Evolutionary conservation across 148 eudicot genomes (phyloP).

Genomic region (Pharnaceum exiguum): DNA sequence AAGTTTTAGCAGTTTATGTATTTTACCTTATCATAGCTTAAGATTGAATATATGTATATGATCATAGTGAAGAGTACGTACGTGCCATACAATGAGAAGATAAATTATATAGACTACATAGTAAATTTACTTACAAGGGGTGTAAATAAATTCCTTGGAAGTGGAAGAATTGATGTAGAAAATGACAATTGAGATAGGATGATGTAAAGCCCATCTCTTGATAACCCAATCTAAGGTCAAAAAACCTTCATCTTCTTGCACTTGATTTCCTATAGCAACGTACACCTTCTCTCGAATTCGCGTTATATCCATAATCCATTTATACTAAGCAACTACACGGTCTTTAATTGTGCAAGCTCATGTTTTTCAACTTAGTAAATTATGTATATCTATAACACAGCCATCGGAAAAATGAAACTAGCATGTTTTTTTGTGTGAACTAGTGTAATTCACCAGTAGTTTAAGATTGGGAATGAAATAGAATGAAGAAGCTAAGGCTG

Average conservation of each 20-base stretch:
- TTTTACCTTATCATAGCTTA: no score
- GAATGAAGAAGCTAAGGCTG: no score
- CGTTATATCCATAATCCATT: not conserved
- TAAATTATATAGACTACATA: not conserved
- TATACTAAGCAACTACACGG: not conserved
- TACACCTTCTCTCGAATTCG: conserved; percentile 47
- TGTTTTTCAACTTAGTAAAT: no score
- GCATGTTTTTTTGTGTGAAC: no score
- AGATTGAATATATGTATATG: no score
- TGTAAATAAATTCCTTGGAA: conserved; percentile 40
- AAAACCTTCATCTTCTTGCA: conserved; percentile 47
- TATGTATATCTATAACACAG: no score
- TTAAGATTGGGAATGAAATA: no score
- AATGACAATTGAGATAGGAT: conserved; percentile 45
- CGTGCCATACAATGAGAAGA: not conserved
- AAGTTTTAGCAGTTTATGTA: no score
- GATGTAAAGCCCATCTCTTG: conserved; percentile 44
- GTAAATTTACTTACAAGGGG: conserved; percentile 79
- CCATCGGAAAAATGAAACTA: no score
- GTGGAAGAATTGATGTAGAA: conserved; percentile 34
- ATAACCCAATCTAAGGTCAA: conserved; percentile 60
- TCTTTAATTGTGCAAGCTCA: no score
- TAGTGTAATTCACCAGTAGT: no score
- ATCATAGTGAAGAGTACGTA: not conserved
- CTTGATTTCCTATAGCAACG: conserved; percentile 59